phyloP scores from a whole-genome alignment of 1,139 yeast species.

The Scheffersomyces lignicola region DNA sequence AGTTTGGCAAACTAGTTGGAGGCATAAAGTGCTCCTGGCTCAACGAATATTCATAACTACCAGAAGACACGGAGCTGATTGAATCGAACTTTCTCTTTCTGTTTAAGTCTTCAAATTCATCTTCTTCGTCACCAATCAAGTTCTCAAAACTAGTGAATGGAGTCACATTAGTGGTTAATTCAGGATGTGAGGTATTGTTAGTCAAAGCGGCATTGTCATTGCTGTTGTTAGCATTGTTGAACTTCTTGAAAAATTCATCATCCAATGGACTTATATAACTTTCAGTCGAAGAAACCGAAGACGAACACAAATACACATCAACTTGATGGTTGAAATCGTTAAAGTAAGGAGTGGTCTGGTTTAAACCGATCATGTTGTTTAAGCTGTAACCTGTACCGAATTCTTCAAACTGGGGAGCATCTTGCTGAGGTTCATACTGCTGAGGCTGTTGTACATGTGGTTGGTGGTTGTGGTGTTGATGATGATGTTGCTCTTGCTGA shows the following conservation, averaged over 20 bases:
- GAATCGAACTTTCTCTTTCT: constrained; percentile 13
- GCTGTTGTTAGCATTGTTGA: not conserved
- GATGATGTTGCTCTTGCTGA: constrained; percentile 1
- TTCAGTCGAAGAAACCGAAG: constrained; percentile 25
- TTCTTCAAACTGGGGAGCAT: not conserved
- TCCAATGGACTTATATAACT: constrained; percentile 41
- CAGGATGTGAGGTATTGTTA: not conserved
- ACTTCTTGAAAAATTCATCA: constrained; percentile 63
- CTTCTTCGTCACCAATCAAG: constrained; percentile 3
- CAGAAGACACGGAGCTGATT: constrained; percentile 5
- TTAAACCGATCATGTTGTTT: not conserved
- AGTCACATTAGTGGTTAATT: constrained; percentile 1
- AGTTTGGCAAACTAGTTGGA: constrained; percentile 3
- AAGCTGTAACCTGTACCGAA: not conserved
- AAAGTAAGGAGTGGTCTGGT: constrained; percentile 13
- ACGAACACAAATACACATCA: constrained; percentile 12
- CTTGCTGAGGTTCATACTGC: not conserved
- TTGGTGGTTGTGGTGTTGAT: constrained; percentile 4
- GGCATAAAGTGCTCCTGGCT: constrained; percentile 1
- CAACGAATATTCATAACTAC: constrained; percentile 2
- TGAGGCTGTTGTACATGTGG: constrained; percentile 2
- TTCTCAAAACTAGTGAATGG: constrained; percentile 1
- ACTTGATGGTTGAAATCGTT: constrained; percentile 20
- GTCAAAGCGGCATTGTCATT: not conserved
- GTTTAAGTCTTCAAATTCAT: constrained; percentile 3